Conservation (phyloP, 371 early-diverging fungal species). For the Neoconidiobolus thromboides region DNA sequence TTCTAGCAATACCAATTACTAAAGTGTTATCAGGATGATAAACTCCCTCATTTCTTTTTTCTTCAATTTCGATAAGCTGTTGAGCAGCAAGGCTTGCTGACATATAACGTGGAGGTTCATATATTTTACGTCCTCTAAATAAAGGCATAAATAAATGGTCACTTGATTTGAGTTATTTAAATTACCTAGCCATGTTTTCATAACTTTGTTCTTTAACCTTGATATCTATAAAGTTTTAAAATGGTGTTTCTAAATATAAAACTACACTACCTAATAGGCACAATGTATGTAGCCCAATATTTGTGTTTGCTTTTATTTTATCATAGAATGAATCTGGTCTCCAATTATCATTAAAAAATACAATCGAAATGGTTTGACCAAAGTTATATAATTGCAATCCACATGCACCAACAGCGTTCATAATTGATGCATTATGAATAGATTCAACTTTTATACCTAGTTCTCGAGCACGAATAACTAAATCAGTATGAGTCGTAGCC, state of each 20-base stretch:
- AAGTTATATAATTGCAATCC: slow-evolving; percentile 98
- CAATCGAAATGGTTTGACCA: slow-evolving; percentile 98
- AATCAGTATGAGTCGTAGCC: slow-evolving; percentile 98
- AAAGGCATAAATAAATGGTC: background rate
- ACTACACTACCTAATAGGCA: slow-evolving; percentile 54
- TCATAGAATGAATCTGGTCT: slow-evolving; percentile 94
- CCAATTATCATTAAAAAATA: slow-evolving; percentile 93
- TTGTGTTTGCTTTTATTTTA: slow-evolving; percentile 73
- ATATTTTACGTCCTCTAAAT: slow-evolving; percentile 63
- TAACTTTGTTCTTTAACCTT: slow-evolving; percentile 95
- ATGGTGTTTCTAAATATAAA: background rate
- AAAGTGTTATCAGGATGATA: slow-evolving; percentile 54
- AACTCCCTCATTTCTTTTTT: slow-evolving; percentile 18
- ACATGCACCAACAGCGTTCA: slow-evolving; percentile 96
- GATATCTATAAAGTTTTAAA: slow-evolving; percentile 51
- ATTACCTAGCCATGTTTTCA: slow-evolving; percentile 79
- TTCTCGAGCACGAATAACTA: slow-evolving; percentile 88
- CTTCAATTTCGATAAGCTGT: slow-evolving; percentile 86
- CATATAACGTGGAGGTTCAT: slow-evolving; percentile 98
- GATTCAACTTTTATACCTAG: slow-evolving; percentile 60
- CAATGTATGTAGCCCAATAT: slow-evolving; percentile 85
- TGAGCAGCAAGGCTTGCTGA: slow-evolving; percentile 82
- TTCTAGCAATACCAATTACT: slow-evolving; percentile 86
- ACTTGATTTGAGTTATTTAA: background rate
- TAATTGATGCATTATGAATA: slow-evolving; percentile 98